A percentile compares a stretch with the other conserved stretches of the same genome.
Conservation (phyloP, 352 stramenopile genomes). For the Phytophthora pini region DNA sequence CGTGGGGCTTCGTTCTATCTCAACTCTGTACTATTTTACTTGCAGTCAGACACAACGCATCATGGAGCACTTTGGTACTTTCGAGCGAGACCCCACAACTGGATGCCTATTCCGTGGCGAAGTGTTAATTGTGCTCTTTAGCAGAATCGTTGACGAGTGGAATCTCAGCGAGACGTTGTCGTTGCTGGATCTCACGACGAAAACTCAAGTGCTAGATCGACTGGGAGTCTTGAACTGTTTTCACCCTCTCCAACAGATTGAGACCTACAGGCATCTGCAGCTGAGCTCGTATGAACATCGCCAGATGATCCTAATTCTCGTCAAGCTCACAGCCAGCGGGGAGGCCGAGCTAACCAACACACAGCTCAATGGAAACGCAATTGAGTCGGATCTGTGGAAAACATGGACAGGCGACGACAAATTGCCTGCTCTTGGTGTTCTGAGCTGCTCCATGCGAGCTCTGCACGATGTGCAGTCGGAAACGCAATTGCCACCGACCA, state of each 20-base stretch:
- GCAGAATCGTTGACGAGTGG: constrained; percentile 70
- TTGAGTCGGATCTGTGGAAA: constrained; percentile 63
- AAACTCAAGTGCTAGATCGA: constrained; percentile 69
- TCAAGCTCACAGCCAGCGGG: constrained; percentile 51
- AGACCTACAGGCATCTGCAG: constrained; percentile 59
- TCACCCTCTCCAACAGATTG: constrained; percentile 61
- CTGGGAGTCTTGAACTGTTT: constrained; percentile 71
- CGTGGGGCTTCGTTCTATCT: constrained; percentile 72
- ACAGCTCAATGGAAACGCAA: constrained; percentile 50
- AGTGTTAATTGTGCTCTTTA: constrained; percentile 78
- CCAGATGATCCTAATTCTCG: constrained; percentile 60
- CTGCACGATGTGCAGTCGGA: constrained; percentile 52
- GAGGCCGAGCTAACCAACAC: constrained; percentile 59
- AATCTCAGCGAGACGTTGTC: constrained; percentile 71
- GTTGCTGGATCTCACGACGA: constrained; percentile 69
- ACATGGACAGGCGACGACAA: constrained; percentile 64
- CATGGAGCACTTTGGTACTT: constrained; percentile 84
- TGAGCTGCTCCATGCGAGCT: constrained; percentile 59
- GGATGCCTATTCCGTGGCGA: constrained; percentile 66
- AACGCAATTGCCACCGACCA: constrained; percentile 52
- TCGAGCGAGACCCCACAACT: constrained; percentile 62
- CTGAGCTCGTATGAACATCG: constrained; percentile 60
- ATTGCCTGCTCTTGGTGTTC: constrained; percentile 43
- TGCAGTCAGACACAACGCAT: constrained; percentile 71
- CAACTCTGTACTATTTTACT: constrained; percentile 75